These are phyloP conservation scores for Ligustrum vulgare DNA, from an alignment of 257 asterid genomes.

Conservation along the genomic window DNA sequence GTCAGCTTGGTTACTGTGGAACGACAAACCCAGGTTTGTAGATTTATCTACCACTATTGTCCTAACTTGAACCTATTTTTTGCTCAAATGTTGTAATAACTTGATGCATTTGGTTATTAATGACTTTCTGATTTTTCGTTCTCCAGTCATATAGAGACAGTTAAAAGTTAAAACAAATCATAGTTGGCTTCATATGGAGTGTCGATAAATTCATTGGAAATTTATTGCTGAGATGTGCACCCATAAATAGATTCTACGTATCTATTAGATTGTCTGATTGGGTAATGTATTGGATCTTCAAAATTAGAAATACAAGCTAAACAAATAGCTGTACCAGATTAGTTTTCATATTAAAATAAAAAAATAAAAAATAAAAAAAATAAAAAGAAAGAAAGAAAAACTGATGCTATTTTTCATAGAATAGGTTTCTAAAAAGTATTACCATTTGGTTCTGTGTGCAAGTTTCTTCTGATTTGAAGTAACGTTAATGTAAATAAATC, in stretches of 20 bases:
- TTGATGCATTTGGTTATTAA: not conserved
- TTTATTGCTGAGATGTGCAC: not conserved
- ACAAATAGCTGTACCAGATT: not conserved
- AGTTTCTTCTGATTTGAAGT: not conserved
- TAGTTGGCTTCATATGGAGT: not conserved
- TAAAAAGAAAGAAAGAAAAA: too few relatives aligned
- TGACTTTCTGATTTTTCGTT: not conserved
- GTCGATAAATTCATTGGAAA: not conserved
- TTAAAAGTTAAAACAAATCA: not conserved
- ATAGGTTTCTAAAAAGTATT: not conserved
- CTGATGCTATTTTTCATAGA: too few relatives aligned
- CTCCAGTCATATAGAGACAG: not conserved
- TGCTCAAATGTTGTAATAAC: not conserved
- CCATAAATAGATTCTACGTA: not conserved
- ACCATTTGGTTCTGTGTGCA: not conserved
- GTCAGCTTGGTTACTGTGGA: constrained; percentile 62
- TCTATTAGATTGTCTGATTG: not conserved
- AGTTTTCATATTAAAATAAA: too few relatives aligned
- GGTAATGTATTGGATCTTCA: not conserved
- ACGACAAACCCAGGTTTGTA: constrained; percentile 64
- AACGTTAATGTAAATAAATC: not conserved
- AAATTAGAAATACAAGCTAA: not conserved
- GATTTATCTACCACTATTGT: not conserved
- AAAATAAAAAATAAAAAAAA: too few relatives aligned
- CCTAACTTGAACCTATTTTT: not conserved